Conservation (phyloP, 805 yeast genomes). For the Candida coleopterorum region DNA sequence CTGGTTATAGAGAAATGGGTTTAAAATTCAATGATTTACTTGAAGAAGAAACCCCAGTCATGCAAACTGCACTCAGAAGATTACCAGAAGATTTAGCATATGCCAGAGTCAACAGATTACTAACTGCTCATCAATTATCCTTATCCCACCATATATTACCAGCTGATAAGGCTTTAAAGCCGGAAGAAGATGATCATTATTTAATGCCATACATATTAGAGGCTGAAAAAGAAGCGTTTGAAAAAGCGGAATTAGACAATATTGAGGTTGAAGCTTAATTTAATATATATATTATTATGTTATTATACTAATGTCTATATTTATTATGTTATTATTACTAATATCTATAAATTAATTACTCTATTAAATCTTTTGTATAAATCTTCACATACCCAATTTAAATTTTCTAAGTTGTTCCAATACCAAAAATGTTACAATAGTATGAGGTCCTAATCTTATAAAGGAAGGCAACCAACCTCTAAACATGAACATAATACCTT, state of each 20-base stretch:
- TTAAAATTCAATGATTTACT: conserved; percentile 83
- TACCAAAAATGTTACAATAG: conserved; percentile 64
- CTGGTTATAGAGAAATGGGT: conserved; percentile 96
- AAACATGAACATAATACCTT: conserved; percentile 78
- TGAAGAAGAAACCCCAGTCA: conserved; percentile 79
- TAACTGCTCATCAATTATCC: conserved; percentile 87
- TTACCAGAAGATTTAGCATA: conserved; percentile 79
- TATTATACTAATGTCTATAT: too few species aligned
- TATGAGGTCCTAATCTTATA: conserved; percentile 79
- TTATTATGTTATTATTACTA: background rate
- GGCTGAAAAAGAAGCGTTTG: conserved; percentile 88
- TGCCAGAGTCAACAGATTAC: conserved; percentile 87
- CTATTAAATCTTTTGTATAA: too few species aligned
- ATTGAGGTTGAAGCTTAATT: conserved; percentile 32
- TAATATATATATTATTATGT: background rate
- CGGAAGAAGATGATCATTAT: conserved; percentile 79
- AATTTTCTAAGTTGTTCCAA: conserved; percentile 59
- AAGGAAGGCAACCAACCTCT: conserved; percentile 91
- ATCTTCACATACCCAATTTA: conserved; percentile 45
- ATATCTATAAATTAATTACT: background rate
- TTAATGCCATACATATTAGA: conserved; percentile 86
- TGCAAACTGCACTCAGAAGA: conserved; percentile 85
- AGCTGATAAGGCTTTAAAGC: conserved; percentile 66
- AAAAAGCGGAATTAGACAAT: conserved; percentile 86
- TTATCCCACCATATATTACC: conserved; percentile 85